Evolutionary conservation across 2,329 filamentous ascomycete genomes (phyloP).

Genomic region (Diaporthe sp.): DNA sequence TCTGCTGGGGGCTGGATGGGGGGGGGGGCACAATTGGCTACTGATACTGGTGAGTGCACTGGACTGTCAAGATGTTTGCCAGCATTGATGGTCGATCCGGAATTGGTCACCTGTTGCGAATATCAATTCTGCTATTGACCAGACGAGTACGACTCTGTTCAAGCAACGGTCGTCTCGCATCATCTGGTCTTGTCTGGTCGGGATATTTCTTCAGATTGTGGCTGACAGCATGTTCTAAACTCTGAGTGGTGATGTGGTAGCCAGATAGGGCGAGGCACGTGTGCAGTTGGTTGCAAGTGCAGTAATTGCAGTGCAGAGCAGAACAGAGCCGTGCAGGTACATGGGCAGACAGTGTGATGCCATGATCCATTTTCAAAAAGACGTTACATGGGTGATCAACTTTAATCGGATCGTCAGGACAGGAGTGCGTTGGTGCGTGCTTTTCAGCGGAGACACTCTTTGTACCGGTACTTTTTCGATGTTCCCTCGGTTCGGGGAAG

Average conservation of each 20-base stretch:
- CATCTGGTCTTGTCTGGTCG: not conserved
- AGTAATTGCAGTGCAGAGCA: not conserved
- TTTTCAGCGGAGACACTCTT: slow-evolving; percentile 14
- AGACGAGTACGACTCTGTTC: not conserved
- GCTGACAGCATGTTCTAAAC: not conserved
- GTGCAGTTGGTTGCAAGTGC: not conserved
- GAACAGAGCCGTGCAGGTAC: not conserved
- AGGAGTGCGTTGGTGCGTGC: slow-evolving; percentile 27
- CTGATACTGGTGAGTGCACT: not conserved
- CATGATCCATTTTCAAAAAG: slow-evolving; percentile 14
- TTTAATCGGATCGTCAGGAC: slow-evolving; percentile 30
- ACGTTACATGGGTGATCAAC: slow-evolving; percentile 30
- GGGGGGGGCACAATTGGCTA: not conserved
- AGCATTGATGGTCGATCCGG: not conserved
- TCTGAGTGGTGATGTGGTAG: not conserved
- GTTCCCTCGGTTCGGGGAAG: not conserved
- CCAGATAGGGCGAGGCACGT: not conserved
- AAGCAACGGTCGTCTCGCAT: slow-evolving; percentile 17
- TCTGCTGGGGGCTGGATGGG: not conserved
- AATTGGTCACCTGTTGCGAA: slow-evolving; percentile 17
- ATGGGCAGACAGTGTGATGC: slow-evolving; percentile 3
- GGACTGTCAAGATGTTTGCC: not conserved
- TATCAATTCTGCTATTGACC: slow-evolving; percentile 7
- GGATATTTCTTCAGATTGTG: not conserved
- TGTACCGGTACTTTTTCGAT: slow-evolving; percentile 20